Conservation (phyloP, 441 rosid species). For the Euphorbia celastroides region DNA sequence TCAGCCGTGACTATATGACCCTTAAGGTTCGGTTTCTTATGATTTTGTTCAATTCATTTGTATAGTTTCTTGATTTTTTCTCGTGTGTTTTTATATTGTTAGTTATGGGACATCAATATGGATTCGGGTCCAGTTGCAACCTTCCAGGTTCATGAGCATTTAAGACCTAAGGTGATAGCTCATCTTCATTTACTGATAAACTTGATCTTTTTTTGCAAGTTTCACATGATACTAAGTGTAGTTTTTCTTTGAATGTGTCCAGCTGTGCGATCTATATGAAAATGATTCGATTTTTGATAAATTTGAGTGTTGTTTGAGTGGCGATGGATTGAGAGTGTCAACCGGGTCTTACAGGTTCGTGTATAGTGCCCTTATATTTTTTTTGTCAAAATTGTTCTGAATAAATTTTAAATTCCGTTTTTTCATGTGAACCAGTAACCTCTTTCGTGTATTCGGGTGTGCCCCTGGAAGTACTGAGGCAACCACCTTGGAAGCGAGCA, state of each 20-base stretch:
- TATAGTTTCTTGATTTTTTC: neutral
- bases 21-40: constrained; percentile 64
- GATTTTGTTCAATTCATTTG: neutral
- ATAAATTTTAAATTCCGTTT: constrained; percentile 4
- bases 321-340: constrained; percentile 82
- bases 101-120: constrained; percentile 99
- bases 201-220: neutral
- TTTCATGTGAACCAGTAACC: constrained; percentile 50
- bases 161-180: constrained; percentile 75
- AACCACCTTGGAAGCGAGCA: constrained; percentile 86
- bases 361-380: constrained; percentile 5
- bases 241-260: constrained; percentile 19
- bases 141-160: constrained; percentile 87
- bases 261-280: constrained; percentile 94
- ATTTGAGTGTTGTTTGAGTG: constrained; percentile 91
- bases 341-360: constrained; percentile 96
- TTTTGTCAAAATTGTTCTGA: constrained; percentile 9
- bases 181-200: neutral
- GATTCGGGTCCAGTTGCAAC: constrained; percentile 92
- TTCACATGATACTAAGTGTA: constrained; percentile 6
- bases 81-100: constrained; percentile 21
- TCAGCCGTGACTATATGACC: constrained; percentile 99
- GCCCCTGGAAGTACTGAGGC: constrained; percentile 60
- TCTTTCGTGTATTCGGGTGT: constrained; percentile 86
- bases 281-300: constrained; percentile 96